Conservation (phyloP, 2,329 filamentous ascomycete genomes). For the Cytospora schulzeri region DNA sequence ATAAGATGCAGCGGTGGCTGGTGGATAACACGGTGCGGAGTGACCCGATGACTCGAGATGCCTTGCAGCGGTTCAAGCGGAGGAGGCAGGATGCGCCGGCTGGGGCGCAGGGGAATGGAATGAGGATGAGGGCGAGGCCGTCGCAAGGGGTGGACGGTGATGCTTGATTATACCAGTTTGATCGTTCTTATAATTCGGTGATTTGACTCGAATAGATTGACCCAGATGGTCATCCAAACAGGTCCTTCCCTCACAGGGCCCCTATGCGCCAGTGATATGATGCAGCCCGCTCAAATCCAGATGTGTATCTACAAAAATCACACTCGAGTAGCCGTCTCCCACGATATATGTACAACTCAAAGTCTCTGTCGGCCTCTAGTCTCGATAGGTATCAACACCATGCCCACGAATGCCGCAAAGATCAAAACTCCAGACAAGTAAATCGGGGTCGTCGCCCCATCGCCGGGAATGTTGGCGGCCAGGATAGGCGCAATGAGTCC, state of each 20-base stretch:
- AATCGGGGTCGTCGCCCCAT: constrained; percentile 59
- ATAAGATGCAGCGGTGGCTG: constrained; percentile 81
- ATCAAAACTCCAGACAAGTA: constrained; percentile 61
- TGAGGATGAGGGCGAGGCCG: constrained; percentile 15
- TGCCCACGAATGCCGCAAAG: constrained; percentile 59
- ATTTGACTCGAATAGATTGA: not conserved
- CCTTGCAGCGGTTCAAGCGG: constrained; percentile 68
- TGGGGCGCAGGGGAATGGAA: constrained; percentile 57
- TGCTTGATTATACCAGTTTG: not conserved
- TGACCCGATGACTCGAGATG: constrained; percentile 81
- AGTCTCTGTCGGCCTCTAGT: constrained; percentile 61
- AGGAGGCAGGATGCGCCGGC: constrained; percentile 63
- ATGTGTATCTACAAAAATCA: not conserved
- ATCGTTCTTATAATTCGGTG: not conserved
- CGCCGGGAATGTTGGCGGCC: constrained; percentile 61
- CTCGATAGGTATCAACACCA: constrained; percentile 64
- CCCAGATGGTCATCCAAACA: not conserved
- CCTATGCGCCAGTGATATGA: not conserved
- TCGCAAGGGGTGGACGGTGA: constrained; percentile 9
- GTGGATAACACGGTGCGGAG: constrained; percentile 81
- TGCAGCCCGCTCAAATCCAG: not conserved
- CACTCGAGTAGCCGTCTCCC: not conserved
- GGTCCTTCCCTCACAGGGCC: not conserved
- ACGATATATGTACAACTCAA: constrained; percentile 35
- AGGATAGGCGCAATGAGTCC: constrained; percentile 71